Conservation (phyloP, 129 eudicot species). For the Artemisia annua region DNA sequence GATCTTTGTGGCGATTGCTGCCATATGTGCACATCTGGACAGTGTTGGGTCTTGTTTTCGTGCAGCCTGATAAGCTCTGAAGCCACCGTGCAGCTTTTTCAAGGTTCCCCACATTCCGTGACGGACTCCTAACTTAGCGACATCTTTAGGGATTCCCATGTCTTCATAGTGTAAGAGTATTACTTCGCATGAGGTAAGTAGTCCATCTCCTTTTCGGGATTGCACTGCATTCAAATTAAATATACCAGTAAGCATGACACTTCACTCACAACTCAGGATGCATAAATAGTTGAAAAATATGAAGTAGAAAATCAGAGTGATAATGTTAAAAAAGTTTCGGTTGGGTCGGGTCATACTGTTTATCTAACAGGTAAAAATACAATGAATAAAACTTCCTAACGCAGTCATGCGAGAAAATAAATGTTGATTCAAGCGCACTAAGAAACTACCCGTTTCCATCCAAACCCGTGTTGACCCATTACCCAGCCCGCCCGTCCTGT, state of each 20-base stretch:
- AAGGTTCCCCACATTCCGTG: conserved; percentile 99
- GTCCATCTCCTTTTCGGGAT: conserved; percentile 90
- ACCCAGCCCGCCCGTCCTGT: no score
- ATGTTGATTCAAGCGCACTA: no score
- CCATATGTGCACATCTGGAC: conserved; percentile 69
- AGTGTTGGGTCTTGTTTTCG: conserved; percentile 53
- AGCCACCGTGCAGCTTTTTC: conserved; percentile 76
- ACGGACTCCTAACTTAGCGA: conserved; percentile 86
- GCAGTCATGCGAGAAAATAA: no score
- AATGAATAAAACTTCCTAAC: no score
- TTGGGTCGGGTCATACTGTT: no score
- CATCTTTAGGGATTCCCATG: conserved; percentile 97
- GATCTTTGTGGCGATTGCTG: conserved; percentile 64
- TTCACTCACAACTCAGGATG: not conserved
- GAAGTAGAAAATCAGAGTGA: no score
- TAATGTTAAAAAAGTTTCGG: no score
- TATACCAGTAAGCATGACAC: not conserved
- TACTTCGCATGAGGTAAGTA: conserved; percentile 79
- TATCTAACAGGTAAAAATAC: no score
- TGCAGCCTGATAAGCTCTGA: conserved; percentile 76
- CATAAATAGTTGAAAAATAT: not conserved
- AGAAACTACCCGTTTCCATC: no score
- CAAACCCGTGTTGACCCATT: no score
- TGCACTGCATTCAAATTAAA: conserved; percentile 46
- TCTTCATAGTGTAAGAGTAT: conserved; percentile 82